These are phyloP conservation scores for Suillus ampliporus DNA, from an alignment of 768 basidiomycete genomes.

Conservation along the genomic window DNA sequence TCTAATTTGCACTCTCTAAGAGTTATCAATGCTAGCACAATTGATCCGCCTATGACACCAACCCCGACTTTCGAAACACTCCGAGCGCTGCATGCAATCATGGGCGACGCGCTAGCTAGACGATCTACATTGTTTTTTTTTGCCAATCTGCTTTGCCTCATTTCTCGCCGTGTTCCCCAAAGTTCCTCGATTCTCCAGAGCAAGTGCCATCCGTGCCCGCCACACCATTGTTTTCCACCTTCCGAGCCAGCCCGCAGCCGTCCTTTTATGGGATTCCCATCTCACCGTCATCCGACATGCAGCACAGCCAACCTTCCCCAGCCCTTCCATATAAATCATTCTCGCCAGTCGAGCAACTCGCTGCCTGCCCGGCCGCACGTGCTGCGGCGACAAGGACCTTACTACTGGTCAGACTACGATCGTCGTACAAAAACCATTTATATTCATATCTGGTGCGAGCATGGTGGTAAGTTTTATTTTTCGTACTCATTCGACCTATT, in stretches of 20 bases:
- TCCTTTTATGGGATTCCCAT: constrained; percentile 10
- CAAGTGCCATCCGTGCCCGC: constrained; percentile 33
- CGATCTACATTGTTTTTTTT: constrained; percentile 57
- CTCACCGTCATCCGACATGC: constrained; percentile 5
- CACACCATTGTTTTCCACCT: constrained; percentile 37
- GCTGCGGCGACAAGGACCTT: no score
- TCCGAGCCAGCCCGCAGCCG: constrained; percentile 16
- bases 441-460: constrained; percentile 72
- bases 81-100: constrained; percentile 65
- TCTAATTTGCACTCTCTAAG: background rate
- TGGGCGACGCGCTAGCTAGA: constrained; percentile 70
- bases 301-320: constrained; percentile 60
- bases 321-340: constrained; percentile 51
- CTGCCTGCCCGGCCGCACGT: no score
- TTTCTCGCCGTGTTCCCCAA: constrained; percentile 22
- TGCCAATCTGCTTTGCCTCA: constrained; percentile 25
- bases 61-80: constrained; percentile 68
- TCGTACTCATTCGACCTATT: background rate
- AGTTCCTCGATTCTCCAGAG: constrained; percentile 35
- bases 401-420: constrained; percentile 64
- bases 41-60: constrained; percentile 17
- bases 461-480: constrained; percentile 60
- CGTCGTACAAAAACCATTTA: constrained; percentile 70
- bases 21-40: background rate
- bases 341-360: constrained; percentile 38